Evolutionary conservation across 2,329 filamentous ascomycete genomes (phyloP).

Genomic region (Stenocarpella maydis): DNA sequence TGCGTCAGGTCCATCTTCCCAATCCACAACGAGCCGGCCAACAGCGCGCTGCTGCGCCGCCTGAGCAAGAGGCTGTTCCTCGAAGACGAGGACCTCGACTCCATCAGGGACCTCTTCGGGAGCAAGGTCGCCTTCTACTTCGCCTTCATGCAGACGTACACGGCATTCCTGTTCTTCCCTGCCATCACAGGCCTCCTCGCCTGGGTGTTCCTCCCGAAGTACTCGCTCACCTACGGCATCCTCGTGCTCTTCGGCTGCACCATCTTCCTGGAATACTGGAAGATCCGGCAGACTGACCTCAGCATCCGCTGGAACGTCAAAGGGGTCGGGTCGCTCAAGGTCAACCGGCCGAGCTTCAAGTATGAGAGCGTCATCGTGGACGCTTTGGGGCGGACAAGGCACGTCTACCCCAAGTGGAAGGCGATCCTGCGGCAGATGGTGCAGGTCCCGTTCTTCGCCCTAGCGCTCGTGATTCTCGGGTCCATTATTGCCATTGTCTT

Average conservation of each 20-base stretch:
- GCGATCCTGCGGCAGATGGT: constrained; percentile 71
- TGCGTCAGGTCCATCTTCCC: constrained; percentile 69
- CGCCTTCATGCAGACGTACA: constrained; percentile 82
- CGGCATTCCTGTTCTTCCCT: constrained; percentile 74
- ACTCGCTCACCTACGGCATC: constrained; percentile 74
- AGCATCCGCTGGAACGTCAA: constrained; percentile 77
- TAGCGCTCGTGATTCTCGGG: constrained; percentile 67
- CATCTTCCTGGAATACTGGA: constrained; percentile 83
- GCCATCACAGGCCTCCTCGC: constrained; percentile 72
- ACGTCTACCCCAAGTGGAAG: constrained; percentile 71
- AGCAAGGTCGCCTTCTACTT: constrained; percentile 81
- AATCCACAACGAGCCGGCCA: constrained; percentile 65
- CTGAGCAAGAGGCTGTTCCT: constrained; percentile 63
- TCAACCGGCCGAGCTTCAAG: constrained; percentile 69
- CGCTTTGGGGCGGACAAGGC: constrained; percentile 67
- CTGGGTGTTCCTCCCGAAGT: constrained; percentile 74
- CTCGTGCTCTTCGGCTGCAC: constrained; percentile 75
- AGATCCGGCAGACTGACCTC: constrained; percentile 76
- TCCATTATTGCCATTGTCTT: constrained; percentile 74
- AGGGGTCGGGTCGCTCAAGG: constrained; percentile 72
- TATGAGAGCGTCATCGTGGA: constrained; percentile 70
- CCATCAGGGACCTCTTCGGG: constrained; percentile 69
- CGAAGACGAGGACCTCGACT: constrained; percentile 61
- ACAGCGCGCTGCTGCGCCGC: constrained; percentile 64
- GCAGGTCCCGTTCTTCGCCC: constrained; percentile 72